phyloP scores from a whole-genome alignment of 163 green algal species.

The Coccomyxa subellipsoidea region DNA sequence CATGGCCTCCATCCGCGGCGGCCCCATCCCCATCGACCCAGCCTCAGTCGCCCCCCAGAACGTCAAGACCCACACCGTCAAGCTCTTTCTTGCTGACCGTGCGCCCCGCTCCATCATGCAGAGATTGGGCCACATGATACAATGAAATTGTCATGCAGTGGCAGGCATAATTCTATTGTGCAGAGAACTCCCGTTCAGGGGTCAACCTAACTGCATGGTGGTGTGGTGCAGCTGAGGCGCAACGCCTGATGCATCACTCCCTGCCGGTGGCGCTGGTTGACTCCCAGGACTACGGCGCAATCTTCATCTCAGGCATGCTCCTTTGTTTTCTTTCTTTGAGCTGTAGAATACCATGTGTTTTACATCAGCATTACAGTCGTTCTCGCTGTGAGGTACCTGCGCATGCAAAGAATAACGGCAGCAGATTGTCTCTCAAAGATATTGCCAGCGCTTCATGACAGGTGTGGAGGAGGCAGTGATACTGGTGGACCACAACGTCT shows the following conservation, averaged over 20 bases:
- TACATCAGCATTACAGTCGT: background rate
- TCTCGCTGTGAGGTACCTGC: background rate
- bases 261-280: background rate
- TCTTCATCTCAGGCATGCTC: background rate
- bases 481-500: too few species aligned
- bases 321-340: background rate
- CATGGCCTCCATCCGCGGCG: constrained; percentile 16
- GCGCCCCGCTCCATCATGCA: background rate
- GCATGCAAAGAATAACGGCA: background rate
- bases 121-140: background rate
- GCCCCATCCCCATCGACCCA: constrained; percentile 25
- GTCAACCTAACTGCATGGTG: background rate
- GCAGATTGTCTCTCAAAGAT: background rate
- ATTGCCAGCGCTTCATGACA: background rate
- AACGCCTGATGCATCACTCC: background rate
- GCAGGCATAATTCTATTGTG: background rate
- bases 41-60: background rate
- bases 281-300: background rate
- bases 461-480: background rate
- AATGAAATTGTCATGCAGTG: background rate
- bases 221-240: background rate
- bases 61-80: constrained; percentile 1
- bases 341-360: background rate
- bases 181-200: background rate
- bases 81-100: constrained; percentile 1